Conservation (phyloP, 129 eudicot species). For the Arctium minus region DNA sequence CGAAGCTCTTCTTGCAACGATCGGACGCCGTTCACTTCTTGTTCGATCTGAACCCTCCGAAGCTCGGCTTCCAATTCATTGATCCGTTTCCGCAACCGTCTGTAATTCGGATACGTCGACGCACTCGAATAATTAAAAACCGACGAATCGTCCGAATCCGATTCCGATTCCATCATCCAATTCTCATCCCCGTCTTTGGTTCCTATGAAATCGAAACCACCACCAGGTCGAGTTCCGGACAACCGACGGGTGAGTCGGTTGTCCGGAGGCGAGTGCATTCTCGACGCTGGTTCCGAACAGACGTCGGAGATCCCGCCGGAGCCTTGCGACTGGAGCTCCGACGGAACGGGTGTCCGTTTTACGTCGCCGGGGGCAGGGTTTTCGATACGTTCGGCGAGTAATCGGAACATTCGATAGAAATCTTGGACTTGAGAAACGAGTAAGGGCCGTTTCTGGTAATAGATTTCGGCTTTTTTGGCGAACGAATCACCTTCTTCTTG, state of each 20-base stretch:
- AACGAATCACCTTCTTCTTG: conserved; percentile 92
- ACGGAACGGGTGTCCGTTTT: conserved; percentile 29
- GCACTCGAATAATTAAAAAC: conserved; percentile 35
- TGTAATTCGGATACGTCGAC: conserved; percentile 38
- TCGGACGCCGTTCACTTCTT: conserved; percentile 32
- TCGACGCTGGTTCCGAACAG: conserved; percentile 50
- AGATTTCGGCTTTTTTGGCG: conserved; percentile 86
- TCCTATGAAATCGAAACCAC: conserved; percentile 62
- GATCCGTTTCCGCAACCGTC: conserved; percentile 40
- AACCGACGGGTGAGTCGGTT: conserved; percentile 35
- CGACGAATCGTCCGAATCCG: conserved; percentile 71
- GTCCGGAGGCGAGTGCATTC: conserved; percentile 45
- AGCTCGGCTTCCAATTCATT: conserved; percentile 55
- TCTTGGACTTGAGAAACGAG: conserved; percentile 64
- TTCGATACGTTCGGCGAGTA: conserved; percentile 81
- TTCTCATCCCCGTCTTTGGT: conserved; percentile 55
- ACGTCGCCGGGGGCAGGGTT: conserved; percentile 53
- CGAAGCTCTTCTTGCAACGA: conserved; percentile 53
- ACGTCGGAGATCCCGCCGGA: conserved; percentile 47
- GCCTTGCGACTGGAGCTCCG: conserved; percentile 53
- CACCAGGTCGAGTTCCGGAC: conserved; percentile 65
- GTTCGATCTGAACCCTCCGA: conserved; percentile 39
- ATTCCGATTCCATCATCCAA: conserved; percentile 56
- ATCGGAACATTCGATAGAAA: conserved; percentile 69
- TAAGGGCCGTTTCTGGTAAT: conserved; percentile 73